Conservation (phyloP, 2,329 filamentous ascomycete genomes). For the Pleoardoris graminearum region DNA sequence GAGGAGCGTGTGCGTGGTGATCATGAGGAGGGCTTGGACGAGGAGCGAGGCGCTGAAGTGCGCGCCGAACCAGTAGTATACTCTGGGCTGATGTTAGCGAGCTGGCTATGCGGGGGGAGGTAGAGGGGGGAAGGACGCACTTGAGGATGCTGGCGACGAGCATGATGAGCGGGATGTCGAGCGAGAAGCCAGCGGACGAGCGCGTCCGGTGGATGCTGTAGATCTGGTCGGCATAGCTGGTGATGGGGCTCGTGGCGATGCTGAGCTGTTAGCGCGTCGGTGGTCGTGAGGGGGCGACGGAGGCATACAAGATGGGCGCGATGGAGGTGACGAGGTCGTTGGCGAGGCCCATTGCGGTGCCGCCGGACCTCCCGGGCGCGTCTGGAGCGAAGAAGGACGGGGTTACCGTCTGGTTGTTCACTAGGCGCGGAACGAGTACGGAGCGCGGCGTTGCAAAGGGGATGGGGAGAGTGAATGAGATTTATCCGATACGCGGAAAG, state of each 20-base stretch:
- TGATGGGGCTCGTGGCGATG: conserved; percentile 65
- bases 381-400: too few relatives aligned
- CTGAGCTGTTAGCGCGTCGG: conserved; percentile 38
- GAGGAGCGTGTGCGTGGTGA: conserved; percentile 60
- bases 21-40: conserved; percentile 63
- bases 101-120: neutral
- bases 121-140: conserved; percentile 39
- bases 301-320: conserved; percentile 44
- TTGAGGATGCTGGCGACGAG: conserved; percentile 66
- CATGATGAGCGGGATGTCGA: conserved; percentile 70
- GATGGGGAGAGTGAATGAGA: too few relatives aligned
- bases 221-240: conserved; percentile 69
- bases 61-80: conserved; percentile 68
- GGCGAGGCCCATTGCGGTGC: conserved; percentile 40
- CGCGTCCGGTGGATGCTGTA: conserved; percentile 64
- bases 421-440: too few relatives aligned
- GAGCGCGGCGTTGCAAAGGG: too few relatives aligned
- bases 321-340: conserved; percentile 41
- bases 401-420: too few relatives aligned
- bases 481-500: too few relatives aligned
- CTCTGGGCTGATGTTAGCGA: conserved; percentile 41
- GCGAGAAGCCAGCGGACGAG: conserved; percentile 65
- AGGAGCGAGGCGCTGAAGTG: conserved; percentile 63
- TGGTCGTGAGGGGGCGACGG: neutral
- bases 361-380: too few relatives aligned